A percentile compares a stretch with the other conserved stretches of the same genome.
These are phyloP conservation scores for Pyrenochaeta sp. DNA, from an alignment of 2,329 filamentous ascomycete genomes.

Conservation along the genomic window DNA sequence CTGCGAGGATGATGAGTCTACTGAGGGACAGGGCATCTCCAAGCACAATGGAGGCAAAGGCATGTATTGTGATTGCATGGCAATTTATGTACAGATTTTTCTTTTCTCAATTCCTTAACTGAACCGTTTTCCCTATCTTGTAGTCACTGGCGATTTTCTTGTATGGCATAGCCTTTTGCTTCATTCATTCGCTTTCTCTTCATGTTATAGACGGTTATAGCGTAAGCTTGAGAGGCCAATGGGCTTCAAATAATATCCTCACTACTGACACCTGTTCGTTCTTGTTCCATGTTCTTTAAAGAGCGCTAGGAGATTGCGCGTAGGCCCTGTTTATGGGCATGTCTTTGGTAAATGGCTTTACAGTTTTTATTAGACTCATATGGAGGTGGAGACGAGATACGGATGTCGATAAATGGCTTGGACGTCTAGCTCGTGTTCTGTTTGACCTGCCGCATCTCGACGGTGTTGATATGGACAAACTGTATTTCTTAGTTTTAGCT, in stretches of 20 bases:
- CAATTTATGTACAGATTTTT: background rate
- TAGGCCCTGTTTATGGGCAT: too few species aligned
- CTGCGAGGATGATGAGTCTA: background rate
- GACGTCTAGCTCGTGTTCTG: too few species aligned
- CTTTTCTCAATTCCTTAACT: background rate
- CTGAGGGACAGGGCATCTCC: background rate
- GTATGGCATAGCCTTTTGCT: background rate
- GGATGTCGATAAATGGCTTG: too few species aligned
- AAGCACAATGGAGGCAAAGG: background rate
- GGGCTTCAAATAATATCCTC: background rate
- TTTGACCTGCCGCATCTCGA: too few species aligned
- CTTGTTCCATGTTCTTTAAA: background rate
- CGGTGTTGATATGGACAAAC: too few species aligned
- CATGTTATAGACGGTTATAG: background rate
- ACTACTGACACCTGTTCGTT: background rate
- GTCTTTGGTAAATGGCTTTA: too few species aligned
- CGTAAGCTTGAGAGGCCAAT: background rate
- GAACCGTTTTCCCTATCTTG: conserved; percentile 8
- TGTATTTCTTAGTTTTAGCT: too few species aligned
- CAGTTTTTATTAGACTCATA: too few species aligned
- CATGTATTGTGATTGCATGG: background rate
- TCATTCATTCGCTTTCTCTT: background rate
- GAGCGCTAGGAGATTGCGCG: too few species aligned
- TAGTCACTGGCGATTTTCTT: conserved; percentile 9
- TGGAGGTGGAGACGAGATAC: too few species aligned